Evolutionary conservation across 345 rosid genomes (phyloP).

Genomic region (Melaleuca alternifolia): DNA sequence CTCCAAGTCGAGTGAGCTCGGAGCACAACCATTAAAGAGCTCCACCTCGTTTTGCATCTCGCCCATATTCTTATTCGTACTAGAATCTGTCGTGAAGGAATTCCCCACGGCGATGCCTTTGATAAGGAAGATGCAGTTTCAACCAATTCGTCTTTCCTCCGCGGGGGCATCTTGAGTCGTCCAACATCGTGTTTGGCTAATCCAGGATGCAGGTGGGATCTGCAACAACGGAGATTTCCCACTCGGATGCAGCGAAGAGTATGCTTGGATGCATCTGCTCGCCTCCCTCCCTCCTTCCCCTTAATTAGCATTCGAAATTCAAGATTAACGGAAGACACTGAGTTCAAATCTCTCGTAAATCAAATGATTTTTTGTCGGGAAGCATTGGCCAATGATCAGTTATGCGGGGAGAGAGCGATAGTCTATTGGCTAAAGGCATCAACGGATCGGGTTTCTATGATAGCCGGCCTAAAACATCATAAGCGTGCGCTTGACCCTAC

Average conservation of each 20-base stretch:
- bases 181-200: not conserved
- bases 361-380: not conserved
- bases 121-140: not conserved
- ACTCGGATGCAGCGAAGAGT: not conserved
- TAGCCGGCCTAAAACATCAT: too few relatives aligned
- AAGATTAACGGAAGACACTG: not conserved
- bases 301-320: not conserved
- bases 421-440: not conserved
- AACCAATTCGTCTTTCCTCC: not conserved
- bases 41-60: not conserved
- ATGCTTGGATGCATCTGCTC: not conserved
- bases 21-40: not conserved
- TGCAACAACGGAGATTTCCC: not conserved
- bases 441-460: too few relatives aligned
- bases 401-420: not conserved
- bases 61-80: not conserved
- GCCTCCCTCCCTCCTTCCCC: too few relatives aligned
- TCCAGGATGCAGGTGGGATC: not conserved
- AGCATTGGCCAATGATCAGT: not conserved
- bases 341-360: not conserved
- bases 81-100: not conserved
- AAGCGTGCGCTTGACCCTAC: too few relatives aligned
- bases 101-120: not conserved
- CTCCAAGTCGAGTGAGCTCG: not conserved
- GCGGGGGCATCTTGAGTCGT: not conserved